These are phyloP conservation scores for Platanthera guangdongensis DNA, from an alignment of 106 monocot species.

Conservation along the genomic window DNA sequence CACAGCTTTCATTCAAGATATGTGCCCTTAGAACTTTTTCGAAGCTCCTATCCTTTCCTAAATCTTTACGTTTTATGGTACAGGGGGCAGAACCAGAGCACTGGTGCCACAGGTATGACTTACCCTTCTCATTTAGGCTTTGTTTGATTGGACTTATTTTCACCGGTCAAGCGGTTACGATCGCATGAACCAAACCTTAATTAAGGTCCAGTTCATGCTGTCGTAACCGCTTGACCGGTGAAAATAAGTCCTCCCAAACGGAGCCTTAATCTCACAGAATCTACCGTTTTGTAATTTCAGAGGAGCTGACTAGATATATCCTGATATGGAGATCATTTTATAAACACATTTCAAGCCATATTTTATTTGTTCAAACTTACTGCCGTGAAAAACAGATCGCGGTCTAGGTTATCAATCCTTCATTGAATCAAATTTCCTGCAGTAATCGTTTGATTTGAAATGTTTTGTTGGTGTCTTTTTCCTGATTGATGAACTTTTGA, in stretches of 20 bases:
- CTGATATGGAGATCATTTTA: background rate
- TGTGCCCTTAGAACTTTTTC: background rate
- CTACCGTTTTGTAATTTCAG: background rate
- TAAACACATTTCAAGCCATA: background rate
- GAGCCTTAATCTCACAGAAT: background rate
- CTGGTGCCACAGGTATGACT: constrained; percentile 49
- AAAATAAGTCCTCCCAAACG: too few species aligned
- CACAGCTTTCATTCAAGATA: background rate
- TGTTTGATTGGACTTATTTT: too few species aligned
- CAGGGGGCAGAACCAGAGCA: constrained; percentile 72
- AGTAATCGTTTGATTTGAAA: too few species aligned
- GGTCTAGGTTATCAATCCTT: too few species aligned
- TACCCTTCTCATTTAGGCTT: background rate
- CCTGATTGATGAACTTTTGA: too few species aligned
- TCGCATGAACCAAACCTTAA: too few species aligned
- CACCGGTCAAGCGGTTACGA: too few species aligned
- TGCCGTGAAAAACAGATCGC: background rate
- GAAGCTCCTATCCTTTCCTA: background rate
- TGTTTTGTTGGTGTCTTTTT: too few species aligned
- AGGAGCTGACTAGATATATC: background rate
- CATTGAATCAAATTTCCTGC: too few species aligned
- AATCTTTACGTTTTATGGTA: constrained; percentile 2
- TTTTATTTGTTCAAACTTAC: background rate
- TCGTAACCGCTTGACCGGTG: too few species aligned
- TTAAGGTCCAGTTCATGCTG: too few species aligned